Evolutionary conservation across 306 rosid genomes (phyloP).

Genomic region (Calophaca sinica): DNA sequence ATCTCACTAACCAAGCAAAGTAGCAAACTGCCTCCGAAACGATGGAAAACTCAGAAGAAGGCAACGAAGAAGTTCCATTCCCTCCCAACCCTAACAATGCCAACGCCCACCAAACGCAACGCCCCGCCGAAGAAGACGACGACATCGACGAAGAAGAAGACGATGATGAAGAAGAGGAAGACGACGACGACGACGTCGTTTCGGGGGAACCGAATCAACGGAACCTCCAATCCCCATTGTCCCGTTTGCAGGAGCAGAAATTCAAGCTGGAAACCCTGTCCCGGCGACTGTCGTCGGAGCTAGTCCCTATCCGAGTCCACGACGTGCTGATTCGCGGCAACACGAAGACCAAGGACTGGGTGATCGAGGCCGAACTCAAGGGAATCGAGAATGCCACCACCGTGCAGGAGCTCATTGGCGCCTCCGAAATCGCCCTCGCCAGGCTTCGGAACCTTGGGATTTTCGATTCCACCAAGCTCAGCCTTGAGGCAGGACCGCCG

Average conservation of each 20-base stretch:
- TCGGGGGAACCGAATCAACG: constrained; percentile 39
- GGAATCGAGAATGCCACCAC: constrained; percentile 65
- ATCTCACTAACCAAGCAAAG: neutral
- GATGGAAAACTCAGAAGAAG: constrained; percentile 62
- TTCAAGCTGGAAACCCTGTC: constrained; percentile 63
- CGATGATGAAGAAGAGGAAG: constrained; percentile 42
- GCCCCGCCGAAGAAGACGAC: constrained; percentile 51
- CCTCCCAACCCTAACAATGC: constrained; percentile 56
- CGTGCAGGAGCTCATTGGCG: constrained; percentile 80
- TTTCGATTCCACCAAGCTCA: constrained; percentile 72
- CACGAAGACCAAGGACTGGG: constrained; percentile 77
- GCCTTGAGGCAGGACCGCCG: constrained; percentile 84
- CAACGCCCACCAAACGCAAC: neutral
- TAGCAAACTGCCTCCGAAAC: constrained; percentile 20
- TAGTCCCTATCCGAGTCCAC: constrained; percentile 82
- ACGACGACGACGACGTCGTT: constrained; percentile 40
- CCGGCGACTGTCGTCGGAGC: constrained; percentile 67
- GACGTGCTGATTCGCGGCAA: constrained; percentile 86
- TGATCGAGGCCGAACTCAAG: constrained; percentile 84
- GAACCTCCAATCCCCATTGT: constrained; percentile 47
- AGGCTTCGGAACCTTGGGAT: constrained; percentile 77
- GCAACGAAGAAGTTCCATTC: constrained; percentile 38
- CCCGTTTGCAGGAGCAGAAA: constrained; percentile 57
- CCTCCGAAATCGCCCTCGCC: constrained; percentile 65
- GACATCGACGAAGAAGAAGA: constrained; percentile 45